Base-by-base conservation (phyloP, 2,329 filamentous ascomycete species). In the Simplicillium aogashimaense region DNA sequence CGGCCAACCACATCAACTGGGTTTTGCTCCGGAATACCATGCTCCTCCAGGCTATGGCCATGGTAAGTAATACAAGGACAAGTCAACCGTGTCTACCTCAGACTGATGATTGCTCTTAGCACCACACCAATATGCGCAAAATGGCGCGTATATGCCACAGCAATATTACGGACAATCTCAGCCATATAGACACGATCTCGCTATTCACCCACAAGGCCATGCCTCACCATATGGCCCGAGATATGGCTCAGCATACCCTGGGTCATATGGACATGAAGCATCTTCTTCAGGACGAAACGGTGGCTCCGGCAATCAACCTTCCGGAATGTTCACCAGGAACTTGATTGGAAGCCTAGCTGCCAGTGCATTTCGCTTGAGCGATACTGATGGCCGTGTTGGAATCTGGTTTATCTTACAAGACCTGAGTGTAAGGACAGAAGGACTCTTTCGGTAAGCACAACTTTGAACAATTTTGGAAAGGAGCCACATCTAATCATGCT, bases 371-470 rank as follows among this genome's bases (percentile, higher is more conserved):
- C 78, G 83, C 28, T 72, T 97, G 39, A 81, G 77, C 3, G 89
- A 97, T 50, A 76, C 80, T 1, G 69, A 84, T 13, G 82, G 86
- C 48, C 85, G 86, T 57, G 78, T 86, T 38, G 90, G 90, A 2
- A 88, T 95, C 47, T 98, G 90, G 90, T 98, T 98, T 53, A 85
- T 98, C 35, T 69, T 97, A 39, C 90, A 95, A 59, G 92, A 98
- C 63, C 69, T 98, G 34, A 95, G 88, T 52, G 90, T 98, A 28
- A 77, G 92, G 35, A 95, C 88, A 0, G 92, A 97, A 60, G 92
- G 92, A 10, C 76, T 71, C 44, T 98, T 97, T 61, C 76, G 90
- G 86, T 94, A 72, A 53, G 61, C 43, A 28, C 12, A 29, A 18
- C 29, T 10, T 20, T 10, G 16, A 28, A 31, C 35, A 25, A 34